Evolutionary conservation across 2,329 filamentous ascomycete genomes (phyloP), one percentile per base, ranked within the genome.

Genomic region (Leptodontidium sp.): DNA sequence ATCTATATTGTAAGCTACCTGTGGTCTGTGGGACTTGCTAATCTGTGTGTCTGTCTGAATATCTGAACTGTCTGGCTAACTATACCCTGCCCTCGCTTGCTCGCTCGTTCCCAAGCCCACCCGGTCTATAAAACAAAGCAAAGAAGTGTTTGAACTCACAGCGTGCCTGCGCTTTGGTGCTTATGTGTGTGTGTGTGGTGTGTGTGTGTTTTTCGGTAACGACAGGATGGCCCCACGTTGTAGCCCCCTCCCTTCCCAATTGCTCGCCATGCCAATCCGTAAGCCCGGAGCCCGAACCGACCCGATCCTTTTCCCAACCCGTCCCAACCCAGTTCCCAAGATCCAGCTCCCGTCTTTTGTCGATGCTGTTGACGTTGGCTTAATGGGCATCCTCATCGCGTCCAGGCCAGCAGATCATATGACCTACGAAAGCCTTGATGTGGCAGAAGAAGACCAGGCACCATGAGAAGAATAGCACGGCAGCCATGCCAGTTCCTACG

Each of bases 381-480:
- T 67, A 70, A 64, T 74, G 73, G n/a, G 76, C 67, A 69, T 79
- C 77, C 66, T 78, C 77, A 63, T 78, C 78, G 55, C 73, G 74
- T 11, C 78, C 77, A 5, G 78, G 78, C 73, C 75, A 78, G 47
- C 75, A 73, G 47, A 78, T 78, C 65, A 73, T 72, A 61, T 73
- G 72, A 7, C 70, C 68, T 24, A 70, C 53, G 17, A 78, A 67
- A 2, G 77, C 76, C 61, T 74, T 77, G 12, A 74, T 61, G 62
- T 79, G 76, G 35, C 73, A 66, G 17, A 59, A 65, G n/a, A 75
- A 35, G 47, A 76, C 72, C 64, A 78, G 45, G 21, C 77, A 55
- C 74, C 74, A 78, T 2, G 80, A 68, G 26, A 86, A 79, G 11
- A 84, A 85, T 79, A 88, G 83, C 0, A 77, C 84, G 0, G 81